Evolutionary conservation across 192 early-diverging fungal species (phyloP).

Genomic region (Rhizoclosmatium sp.): DNA sequence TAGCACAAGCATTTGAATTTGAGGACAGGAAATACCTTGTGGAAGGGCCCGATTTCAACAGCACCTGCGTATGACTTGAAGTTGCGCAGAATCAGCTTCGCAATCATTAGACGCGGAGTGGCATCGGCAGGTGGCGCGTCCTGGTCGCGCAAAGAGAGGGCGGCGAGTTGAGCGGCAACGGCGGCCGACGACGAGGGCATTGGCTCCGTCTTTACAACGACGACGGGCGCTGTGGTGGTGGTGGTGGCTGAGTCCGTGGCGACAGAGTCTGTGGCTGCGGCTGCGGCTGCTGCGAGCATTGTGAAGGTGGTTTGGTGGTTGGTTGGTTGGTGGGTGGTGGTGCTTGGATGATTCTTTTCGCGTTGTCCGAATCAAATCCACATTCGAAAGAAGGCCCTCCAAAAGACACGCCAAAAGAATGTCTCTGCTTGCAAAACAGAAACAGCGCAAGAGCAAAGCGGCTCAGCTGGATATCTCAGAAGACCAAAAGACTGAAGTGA

Average conservation of each 20-base stretch:
- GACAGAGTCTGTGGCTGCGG: not conserved
- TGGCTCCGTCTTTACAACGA: not conserved
- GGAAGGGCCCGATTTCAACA: conserved; percentile 95
- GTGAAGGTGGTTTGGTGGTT: not conserved
- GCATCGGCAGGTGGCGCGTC: not conserved
- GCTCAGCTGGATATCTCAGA: conserved; percentile 64
- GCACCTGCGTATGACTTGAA: conserved; percentile 96
- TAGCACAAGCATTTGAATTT: conserved; percentile 10
- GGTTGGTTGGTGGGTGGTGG: not conserved
- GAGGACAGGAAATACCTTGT: conserved; percentile 70
- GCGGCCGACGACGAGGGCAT: not conserved
- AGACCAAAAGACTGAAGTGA: conserved; percentile 89
- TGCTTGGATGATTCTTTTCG: not conserved
- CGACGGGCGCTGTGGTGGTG: not conserved
- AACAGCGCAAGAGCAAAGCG: conserved; percentile 38
- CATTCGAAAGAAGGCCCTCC: not conserved
- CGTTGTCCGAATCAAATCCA: conserved; percentile 3
- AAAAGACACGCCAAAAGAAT: conserved; percentile 16
- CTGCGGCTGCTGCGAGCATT: not conserved
- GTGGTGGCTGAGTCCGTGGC: too few relatives aligned
- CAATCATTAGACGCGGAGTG: conserved; percentile 67
- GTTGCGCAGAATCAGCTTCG: conserved; percentile 88
- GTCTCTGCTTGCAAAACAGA: conserved; percentile 39
- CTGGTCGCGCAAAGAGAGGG: not conserved
- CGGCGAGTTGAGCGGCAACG: not conserved